Evolutionary conservation across 2,329 filamentous ascomycete genomes (phyloP), one percentile per base, ranked within the genome.

Genomic region (Elsinoe necatrix): DNA sequence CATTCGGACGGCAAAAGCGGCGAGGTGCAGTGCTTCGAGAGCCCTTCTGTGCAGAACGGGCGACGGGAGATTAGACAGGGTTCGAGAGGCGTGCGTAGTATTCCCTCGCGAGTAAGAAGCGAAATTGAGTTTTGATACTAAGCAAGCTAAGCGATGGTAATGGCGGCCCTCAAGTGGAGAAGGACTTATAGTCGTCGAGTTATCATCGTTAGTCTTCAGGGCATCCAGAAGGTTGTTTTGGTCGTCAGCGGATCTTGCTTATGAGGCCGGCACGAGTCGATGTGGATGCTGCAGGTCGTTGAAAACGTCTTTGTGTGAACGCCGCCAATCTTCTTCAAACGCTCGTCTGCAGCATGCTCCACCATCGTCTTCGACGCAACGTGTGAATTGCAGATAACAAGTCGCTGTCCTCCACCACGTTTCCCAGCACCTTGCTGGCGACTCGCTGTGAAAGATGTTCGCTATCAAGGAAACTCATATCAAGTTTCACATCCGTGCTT

Each of bases 121-220:
- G 48, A 52, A 52, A 52, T 35, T 52, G 48, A 48, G 23, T 48
- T 34, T 48, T 34, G 43, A 29, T 48, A 11, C 43, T 31, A 48
- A n/a, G 31, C 12, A 23, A 34, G 48, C 48, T 52, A 52, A 52
- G 48, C 48, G 48, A 52, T 35, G 48, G 48, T 12, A 52, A 16
- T 16, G 18, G 31, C 48, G 48, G 48, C n/a, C 7, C 20, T 23
- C 18, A 23, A 35, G 48, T 35, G 27, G 48, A 50, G 48, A 37
- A 37, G 27, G 48, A 20, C 16, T 12, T 37, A 52, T 29, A 29
- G 48, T 25, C 14, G 41, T 37, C n/a, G 20, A 23, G 20, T 8
- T 9, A n/a, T 25, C 9, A 3, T 45, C 20, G 25, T 45, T 45
- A 45, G 41, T 27, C n/a, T 45, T 45, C 41, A 14, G 11, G 34